Evolutionary conservation across 1,139 yeast genomes (phyloP).

Genomic region (Pichia sp.): DNA sequence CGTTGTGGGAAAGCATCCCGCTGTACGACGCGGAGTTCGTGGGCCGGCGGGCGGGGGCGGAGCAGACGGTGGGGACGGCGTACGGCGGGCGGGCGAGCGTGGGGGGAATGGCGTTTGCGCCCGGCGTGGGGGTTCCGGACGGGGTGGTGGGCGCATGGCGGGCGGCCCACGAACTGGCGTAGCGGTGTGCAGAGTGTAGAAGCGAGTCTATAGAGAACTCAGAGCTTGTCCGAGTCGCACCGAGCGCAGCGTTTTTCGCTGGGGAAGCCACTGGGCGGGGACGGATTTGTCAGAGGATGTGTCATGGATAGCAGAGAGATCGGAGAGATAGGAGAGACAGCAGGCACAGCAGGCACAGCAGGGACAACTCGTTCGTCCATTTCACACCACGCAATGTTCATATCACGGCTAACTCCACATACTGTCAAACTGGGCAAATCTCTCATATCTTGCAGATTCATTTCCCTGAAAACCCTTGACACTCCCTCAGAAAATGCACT

Average conservation of each 20-base stretch:
- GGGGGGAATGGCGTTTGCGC: conserved; percentile 80
- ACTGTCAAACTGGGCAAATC: no score
- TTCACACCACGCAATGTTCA: no score
- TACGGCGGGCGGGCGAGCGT: conserved; percentile 38
- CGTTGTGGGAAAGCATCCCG: conserved; percentile 46
- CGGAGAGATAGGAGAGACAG: no score
- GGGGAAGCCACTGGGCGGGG: no score
- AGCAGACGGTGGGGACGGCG: not conserved
- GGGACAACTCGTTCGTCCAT: no score
- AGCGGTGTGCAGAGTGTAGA: not conserved
- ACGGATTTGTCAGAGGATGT: no score
- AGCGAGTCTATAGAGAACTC: no score
- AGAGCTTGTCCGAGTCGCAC: no score
- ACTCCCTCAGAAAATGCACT: conserved; percentile 94
- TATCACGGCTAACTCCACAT: no score
- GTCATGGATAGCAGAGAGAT: no score
- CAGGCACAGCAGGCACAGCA: no score
- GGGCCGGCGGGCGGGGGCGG: not conserved
- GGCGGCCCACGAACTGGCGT: conserved; percentile 37
- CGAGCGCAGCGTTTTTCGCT: no score
- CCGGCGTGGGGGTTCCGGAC: conserved; percentile 88
- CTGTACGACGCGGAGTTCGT: conserved; percentile 50
- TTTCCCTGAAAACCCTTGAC: conserved; percentile 45
- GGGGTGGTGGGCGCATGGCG: conserved; percentile 61
- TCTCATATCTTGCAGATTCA: conserved; percentile 5